Conservation (phyloP, 768 basidiomycete genomes). For the Megacollybia marginata region DNA sequence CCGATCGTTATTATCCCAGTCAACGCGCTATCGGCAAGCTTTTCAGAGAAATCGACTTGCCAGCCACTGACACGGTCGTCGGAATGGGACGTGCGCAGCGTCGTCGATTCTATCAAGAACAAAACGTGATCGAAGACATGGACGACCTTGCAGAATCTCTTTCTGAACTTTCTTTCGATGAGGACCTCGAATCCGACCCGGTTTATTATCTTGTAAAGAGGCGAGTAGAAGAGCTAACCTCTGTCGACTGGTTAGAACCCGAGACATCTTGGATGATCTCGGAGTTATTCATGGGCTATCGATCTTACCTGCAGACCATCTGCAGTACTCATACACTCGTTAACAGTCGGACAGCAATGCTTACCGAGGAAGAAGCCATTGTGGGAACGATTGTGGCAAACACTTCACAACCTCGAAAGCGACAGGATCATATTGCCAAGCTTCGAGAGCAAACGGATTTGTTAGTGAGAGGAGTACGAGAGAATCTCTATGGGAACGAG, state of each 20-base stretch:
- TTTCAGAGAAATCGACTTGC: constrained; percentile 54
- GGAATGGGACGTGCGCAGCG: background rate
- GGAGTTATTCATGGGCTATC: constrained; percentile 33
- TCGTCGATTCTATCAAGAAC: background rate
- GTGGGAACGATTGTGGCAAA: constrained; percentile 63
- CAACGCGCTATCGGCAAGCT: constrained; percentile 50
- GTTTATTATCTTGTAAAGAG: constrained; percentile 13
- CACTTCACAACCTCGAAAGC: constrained; percentile 46
- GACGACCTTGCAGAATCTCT: background rate
- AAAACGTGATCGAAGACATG: background rate
- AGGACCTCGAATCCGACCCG: background rate
- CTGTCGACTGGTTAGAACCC: constrained; percentile 1
- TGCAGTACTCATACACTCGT: constrained; percentile 42
- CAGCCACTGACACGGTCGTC: constrained; percentile 11
- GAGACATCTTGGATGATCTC: background rate
- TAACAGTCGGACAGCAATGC: constrained; percentile 26
- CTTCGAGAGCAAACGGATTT: constrained; percentile 48
- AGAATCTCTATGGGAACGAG: constrained; percentile 45
- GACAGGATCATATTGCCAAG: constrained; percentile 45
- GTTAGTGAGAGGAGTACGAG: constrained; percentile 42
- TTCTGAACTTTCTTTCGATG: background rate
- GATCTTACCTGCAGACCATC: constrained; percentile 37
- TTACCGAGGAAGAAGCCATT: constrained; percentile 59
- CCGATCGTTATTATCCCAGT: constrained; percentile 43
- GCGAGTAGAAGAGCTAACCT: constrained; percentile 20